phyloP scores from a whole-genome alignment of 2,329 filamentous ascomycete genomes.

The Arthrobotrys sphaeroides region DNA sequence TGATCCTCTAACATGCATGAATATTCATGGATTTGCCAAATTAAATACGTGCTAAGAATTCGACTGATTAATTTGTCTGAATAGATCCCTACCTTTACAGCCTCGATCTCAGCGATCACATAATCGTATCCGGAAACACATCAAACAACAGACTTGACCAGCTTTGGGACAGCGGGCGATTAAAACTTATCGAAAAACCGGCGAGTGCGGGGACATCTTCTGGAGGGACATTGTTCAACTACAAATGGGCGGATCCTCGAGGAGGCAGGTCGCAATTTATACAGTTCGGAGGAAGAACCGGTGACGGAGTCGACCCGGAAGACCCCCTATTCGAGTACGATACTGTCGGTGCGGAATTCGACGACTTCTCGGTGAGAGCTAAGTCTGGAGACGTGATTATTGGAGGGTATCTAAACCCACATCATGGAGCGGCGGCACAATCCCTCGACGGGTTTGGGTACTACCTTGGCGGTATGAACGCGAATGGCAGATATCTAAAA shows the following conservation, averaged over 20 bases:
- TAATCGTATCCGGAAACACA: neutral
- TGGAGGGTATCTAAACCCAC: slow-evolving; percentile 18
- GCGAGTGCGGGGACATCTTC: slow-evolving; percentile 11
- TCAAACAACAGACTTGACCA: slow-evolving; percentile 18
- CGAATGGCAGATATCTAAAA: slow-evolving; percentile 22
- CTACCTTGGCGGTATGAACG: slow-evolving; percentile 31
- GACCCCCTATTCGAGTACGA: slow-evolving; percentile 28
- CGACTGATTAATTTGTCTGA: neutral
- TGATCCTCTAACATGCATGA: neutral
- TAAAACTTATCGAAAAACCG: slow-evolving; percentile 29
- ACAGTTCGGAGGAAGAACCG: slow-evolving; percentile 21
- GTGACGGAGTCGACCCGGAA: neutral
- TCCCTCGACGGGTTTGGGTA: slow-evolving; percentile 38
- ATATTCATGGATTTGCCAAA: neutral
- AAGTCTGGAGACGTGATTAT: neutral
- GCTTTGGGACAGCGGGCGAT: neutral
- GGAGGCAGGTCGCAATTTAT: slow-evolving; percentile 9
- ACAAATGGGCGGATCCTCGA: slow-evolving; percentile 17
- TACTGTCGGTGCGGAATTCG: neutral
- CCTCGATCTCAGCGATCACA: slow-evolving; percentile 22
- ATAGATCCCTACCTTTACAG: slow-evolving; percentile 27
- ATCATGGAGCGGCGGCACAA: slow-evolving; percentile 39
- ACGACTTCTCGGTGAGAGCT: neutral
- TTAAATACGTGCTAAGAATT: neutral
- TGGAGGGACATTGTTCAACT: slow-evolving; percentile 24